Base-by-base conservation (phyloP, 257 asterid species). In the Ajuga chamaepitys region DNA sequence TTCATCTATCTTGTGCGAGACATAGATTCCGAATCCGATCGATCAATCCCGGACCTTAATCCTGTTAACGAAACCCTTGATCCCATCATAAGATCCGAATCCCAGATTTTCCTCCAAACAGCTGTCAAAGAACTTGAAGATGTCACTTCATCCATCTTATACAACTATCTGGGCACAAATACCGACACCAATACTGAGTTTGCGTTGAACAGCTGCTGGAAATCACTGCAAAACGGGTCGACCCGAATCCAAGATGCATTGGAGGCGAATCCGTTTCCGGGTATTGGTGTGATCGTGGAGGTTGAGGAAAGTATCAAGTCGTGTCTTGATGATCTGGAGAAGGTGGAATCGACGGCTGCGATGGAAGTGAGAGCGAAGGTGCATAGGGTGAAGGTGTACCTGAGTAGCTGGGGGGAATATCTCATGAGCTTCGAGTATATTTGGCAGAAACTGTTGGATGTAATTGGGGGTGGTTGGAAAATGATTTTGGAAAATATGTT, bases 331-430 rank as follows among this genome's bases (percentile, higher is more conserved):
- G 67, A 59, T 70, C 37, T 66, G 74, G 58, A 12, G 32, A 24
- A 42, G 73, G 51, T 64, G 26, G 50, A 70, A 14, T 65, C 74
- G 46, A 65, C 70, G 64, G 74, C 58, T 45, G 77, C 28, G 18
- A 35, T 2, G 41, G 66, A 41, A 21, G 59, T 47, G 44, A 67
- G 20, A 17, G 64, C 5, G 48, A 42, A 37, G 71, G 47, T 71
- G 54, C 37, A 41, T 16, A 14, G 20, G n/a, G 70, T 37, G 21
- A 22, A 7, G 67, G 58, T 45, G 73, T 48, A 47, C 61, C 26
- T 76, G 42, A 21, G 68, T 6, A 38, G 67, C 40, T 4, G 74
- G 21, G 59, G 63, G 40, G 61, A 46, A 3, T 71, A 60, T 35
- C 64, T 66, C 21, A 16, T 13, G 62, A 52, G 5, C 25, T 32